Conservation (phyloP, 2,329 filamentous ascomycete species). For the Coniosporium tulheliwenetii region DNA sequence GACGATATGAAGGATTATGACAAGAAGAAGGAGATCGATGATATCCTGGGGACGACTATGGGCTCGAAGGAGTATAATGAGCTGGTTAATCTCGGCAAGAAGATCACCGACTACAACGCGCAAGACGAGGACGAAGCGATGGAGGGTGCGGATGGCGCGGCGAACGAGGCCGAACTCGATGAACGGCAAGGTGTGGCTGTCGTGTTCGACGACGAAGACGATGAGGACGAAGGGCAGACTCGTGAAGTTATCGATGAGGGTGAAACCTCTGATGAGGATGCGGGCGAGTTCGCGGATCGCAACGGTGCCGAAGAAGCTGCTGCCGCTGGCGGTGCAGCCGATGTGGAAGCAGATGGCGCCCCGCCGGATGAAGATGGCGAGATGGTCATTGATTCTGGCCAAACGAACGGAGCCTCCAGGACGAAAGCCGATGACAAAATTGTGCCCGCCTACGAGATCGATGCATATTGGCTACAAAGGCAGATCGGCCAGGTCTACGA, state of each 20-base stretch:
- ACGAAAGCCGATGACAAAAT: constrained; percentile 38
- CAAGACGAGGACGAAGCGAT: constrained; percentile 91
- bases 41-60: constrained; percentile 71
- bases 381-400: constrained; percentile 65
- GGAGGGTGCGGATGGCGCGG: constrained; percentile 47
- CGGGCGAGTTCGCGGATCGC: constrained; percentile 44
- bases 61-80: constrained; percentile 91
- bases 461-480: constrained; percentile 93
- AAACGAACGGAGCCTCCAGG: constrained; percentile 23
- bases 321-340: constrained; percentile 24
- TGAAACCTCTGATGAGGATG: constrained; percentile 58
- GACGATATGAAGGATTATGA: constrained; percentile 94
- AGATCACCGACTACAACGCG: constrained; percentile 95
- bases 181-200: constrained; percentile 94
- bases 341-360: constrained; percentile 24
- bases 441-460: constrained; percentile 76
- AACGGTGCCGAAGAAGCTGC: constrained; percentile 35
- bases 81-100: constrained; percentile 89
- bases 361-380: constrained; percentile 49
- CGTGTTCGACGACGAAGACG: constrained; percentile 76
- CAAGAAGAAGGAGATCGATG: constrained; percentile 95
- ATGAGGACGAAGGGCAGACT: constrained; percentile 64
- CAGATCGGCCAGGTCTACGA: constrained; percentile 79
- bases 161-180: constrained; percentile 63
- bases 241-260: constrained; percentile 78